These are phyloP conservation scores for Dryadomyces quercus-mongolicae DNA, from an alignment of 2,329 filamentous ascomycete genomes.

Conservation along the genomic window DNA sequence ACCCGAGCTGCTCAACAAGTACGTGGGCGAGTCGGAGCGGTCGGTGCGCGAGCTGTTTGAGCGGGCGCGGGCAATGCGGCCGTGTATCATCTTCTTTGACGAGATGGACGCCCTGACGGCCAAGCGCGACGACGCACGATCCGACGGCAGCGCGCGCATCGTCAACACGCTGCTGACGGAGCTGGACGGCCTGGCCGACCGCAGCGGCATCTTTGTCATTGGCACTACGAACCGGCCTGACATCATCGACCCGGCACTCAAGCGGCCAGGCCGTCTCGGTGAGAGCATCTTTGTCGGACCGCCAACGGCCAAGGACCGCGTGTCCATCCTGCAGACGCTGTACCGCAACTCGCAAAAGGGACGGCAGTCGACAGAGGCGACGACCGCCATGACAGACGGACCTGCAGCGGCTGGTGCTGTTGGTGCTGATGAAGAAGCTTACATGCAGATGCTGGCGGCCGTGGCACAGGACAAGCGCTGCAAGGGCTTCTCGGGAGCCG, in stretches of 20 bases:
- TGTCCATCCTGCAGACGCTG: slow-evolving; percentile 69
- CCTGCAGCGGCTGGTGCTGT: background rate
- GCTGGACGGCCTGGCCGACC: slow-evolving; percentile 70
- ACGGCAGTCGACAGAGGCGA: slow-evolving; percentile 16
- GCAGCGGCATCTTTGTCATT: slow-evolving; percentile 84
- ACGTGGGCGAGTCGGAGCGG: slow-evolving; percentile 90
- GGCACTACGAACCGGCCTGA: slow-evolving; percentile 92
- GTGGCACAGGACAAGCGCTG: slow-evolving; percentile 59
- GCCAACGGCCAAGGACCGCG: slow-evolving; percentile 61
- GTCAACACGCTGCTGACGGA: slow-evolving; percentile 94
- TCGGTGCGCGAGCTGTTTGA: slow-evolving; percentile 86
- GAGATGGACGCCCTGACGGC: slow-evolving; percentile 84
- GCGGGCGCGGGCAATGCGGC: slow-evolving; percentile 72
- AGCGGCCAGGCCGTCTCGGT: slow-evolving; percentile 80
- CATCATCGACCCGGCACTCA: slow-evolving; percentile 92
- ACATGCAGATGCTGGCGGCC: slow-evolving; percentile 36
- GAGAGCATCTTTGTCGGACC: slow-evolving; percentile 73
- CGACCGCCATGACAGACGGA: slow-evolving; percentile 10
- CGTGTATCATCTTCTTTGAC: slow-evolving; percentile 96
- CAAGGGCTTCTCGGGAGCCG: slow-evolving; percentile 62
- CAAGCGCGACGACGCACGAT: slow-evolving; percentile 56
- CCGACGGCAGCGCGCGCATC: slow-evolving; percentile 75
- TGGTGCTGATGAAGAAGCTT: slow-evolving; percentile 20
- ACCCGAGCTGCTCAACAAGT: slow-evolving; percentile 93
- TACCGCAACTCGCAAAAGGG: slow-evolving; percentile 28